Conservation (phyloP, 2,329 filamentous ascomycete species). For the Raffaelea ambrosiae region DNA sequence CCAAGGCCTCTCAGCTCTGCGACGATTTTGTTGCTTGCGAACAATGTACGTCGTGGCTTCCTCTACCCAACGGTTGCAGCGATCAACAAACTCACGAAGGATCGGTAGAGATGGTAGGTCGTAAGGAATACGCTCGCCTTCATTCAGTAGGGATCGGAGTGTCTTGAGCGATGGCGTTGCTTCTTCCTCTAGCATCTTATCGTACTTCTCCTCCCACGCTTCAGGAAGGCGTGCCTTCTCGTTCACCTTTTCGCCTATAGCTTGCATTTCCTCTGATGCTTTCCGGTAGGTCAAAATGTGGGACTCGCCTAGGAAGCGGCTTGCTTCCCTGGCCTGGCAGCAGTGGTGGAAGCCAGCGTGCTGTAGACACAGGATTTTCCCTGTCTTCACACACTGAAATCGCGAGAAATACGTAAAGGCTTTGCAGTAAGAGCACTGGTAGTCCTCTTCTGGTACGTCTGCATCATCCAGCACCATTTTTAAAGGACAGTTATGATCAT, state of each 20-base stretch:
- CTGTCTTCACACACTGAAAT: constrained; percentile 74
- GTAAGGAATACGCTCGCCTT: constrained; percentile 94
- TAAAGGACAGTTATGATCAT: constrained; percentile 40
- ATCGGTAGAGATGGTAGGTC: constrained; percentile 74
- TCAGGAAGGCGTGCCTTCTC: constrained; percentile 85
- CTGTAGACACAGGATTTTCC: constrained; percentile 72
- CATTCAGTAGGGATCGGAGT: constrained; percentile 73
- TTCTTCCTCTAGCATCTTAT: constrained; percentile 75
- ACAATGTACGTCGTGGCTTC: constrained; percentile 95
- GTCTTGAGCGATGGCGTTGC: constrained; percentile 77
- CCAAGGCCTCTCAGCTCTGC: constrained; percentile 87
- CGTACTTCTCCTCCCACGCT: constrained; percentile 82
- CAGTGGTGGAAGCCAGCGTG: constrained; percentile 78
- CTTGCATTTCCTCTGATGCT: constrained; percentile 59
- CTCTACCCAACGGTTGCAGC: constrained; percentile 96
- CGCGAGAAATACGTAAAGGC: constrained; percentile 84
- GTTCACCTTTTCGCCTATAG: constrained; percentile 63
- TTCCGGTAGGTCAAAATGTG: constrained; percentile 75
- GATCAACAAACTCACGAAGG: constrained; percentile 83
- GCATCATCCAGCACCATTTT: constrained; percentile 58
- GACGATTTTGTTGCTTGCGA: constrained; percentile 92
- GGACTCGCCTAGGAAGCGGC: constrained; percentile 59
- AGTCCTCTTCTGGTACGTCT: constrained; percentile 82
- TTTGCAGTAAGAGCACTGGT: constrained; percentile 88
- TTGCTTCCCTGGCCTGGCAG: constrained; percentile 59